Conservation (phyloP, 768 basidiomycete species). For the Leccinum arenicola region DNA sequence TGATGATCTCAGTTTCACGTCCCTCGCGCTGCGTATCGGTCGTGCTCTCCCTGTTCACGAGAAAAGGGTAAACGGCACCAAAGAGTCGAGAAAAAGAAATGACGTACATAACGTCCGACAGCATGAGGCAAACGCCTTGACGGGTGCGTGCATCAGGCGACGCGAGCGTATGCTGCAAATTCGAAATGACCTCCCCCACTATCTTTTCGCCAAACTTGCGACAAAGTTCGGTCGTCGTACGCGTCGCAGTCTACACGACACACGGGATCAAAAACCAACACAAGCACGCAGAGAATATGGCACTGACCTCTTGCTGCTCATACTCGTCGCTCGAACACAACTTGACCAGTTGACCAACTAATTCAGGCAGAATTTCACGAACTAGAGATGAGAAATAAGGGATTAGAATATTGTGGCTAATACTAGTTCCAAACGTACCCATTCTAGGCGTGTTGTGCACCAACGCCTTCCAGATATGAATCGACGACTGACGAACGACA, state of each 20-base stretch:
- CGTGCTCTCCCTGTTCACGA: constrained; percentile 54
- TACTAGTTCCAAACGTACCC: constrained; percentile 41
- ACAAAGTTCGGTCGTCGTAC: constrained; percentile 85
- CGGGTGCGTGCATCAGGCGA: constrained; percentile 64
- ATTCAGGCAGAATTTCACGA: constrained; percentile 85
- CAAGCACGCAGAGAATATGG: accelerated
- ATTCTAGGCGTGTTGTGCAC: constrained; percentile 93
- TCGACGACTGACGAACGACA: constrained; percentile 84
- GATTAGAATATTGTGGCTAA: background rate
- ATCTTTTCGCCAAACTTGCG: constrained; percentile 95
- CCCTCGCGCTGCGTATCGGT: constrained; percentile 82
- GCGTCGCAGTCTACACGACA: constrained; percentile 61
- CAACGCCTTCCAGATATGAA: constrained; percentile 97
- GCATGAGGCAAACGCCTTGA: constrained; percentile 84
- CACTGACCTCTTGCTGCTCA: constrained; percentile 85
- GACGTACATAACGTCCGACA: constrained; percentile 84
- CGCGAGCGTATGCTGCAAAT: constrained; percentile 63
- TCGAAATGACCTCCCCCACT: constrained; percentile 76
- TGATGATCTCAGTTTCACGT: constrained; percentile 85
- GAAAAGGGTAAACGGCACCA: background rate
- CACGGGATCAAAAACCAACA: background rate
- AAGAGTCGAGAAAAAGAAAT: background rate
- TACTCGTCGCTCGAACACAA: constrained; percentile 75
- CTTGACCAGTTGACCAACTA: constrained; percentile 73
- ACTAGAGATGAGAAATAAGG: constrained; percentile 40